phyloP scores from a whole-genome alignment of 495 filamentous ascomycete genomes.

The Lasiosphaeria hispida region DNA sequence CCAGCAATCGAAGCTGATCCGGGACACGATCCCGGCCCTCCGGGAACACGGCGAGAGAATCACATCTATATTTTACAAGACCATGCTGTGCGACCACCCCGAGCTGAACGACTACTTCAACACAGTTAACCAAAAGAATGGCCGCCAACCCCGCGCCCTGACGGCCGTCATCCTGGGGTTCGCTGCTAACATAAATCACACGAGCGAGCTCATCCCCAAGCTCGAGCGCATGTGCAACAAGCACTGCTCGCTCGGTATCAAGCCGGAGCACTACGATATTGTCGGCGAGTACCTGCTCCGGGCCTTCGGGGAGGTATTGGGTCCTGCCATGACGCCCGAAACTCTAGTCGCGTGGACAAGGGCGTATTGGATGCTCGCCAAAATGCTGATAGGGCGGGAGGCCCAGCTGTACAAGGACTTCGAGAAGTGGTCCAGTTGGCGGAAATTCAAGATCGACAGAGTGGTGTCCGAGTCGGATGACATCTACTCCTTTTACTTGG shows the following conservation, averaged over 20 bases:
- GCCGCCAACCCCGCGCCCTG: slow-evolving; percentile 63
- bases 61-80: slow-evolving; percentile 65
- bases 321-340: slow-evolving; percentile 61
- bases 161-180: slow-evolving; percentile 66
- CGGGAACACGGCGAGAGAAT: slow-evolving; percentile 64
- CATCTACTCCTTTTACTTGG: slow-evolving; percentile 70
- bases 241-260: slow-evolving; percentile 68
- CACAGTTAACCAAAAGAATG: slow-evolving; percentile 63
- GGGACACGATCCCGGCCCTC: slow-evolving; percentile 49
- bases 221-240: slow-evolving; percentile 72
- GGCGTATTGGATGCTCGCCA: slow-evolving; percentile 70
- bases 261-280: slow-evolving; percentile 65
- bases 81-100: slow-evolving; percentile 63
- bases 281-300: slow-evolving; percentile 65
- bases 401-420: slow-evolving; percentile 56
- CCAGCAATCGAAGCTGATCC: slow-evolving; percentile 42
- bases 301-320: slow-evolving; percentile 66
- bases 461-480: slow-evolving; percentile 62
- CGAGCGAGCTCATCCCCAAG: slow-evolving; percentile 59
- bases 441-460: slow-evolving; percentile 61
- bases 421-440: slow-evolving; percentile 61
- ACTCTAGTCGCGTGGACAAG: slow-evolving; percentile 64
- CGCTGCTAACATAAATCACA: slow-evolving; percentile 67
- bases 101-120: slow-evolving; percentile 69
- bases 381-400: slow-evolving; percentile 67